phyloP scores from a whole-genome alignment of 805 yeast genomes.

The Yarrowia sp. region DNA sequence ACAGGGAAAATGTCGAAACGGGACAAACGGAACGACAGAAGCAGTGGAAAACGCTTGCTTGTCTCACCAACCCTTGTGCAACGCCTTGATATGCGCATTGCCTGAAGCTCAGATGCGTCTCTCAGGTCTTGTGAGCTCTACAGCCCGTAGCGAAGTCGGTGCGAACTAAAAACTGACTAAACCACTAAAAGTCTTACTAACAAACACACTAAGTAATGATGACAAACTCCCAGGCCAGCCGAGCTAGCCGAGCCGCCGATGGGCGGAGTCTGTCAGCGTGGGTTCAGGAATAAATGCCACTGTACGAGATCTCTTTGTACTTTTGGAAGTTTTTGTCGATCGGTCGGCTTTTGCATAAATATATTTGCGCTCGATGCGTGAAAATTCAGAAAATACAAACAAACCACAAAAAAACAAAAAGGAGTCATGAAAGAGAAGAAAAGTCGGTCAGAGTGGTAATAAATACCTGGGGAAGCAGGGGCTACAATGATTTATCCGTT shows the following conservation, averaged over 20 bases:
- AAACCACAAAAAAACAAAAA: too few relatives aligned
- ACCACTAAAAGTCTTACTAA: not conserved
- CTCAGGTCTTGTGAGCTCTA: not conserved
- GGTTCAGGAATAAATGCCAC: too few relatives aligned
- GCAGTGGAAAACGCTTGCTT: too few relatives aligned
- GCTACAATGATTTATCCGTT: too few relatives aligned
- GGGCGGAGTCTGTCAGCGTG: too few relatives aligned
- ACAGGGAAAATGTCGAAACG: not conserved
- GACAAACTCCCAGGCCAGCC: not conserved
- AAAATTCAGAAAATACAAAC: not conserved
- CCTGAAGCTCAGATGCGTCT: not conserved
- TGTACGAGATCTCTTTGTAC: not conserved
- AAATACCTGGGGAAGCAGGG: too few relatives aligned
- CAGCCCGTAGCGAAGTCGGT: not conserved
- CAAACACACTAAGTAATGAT: not conserved
- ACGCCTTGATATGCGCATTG: not conserved
- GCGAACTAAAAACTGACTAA: not conserved
- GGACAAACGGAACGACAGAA: too few relatives aligned
- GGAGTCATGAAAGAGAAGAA: not conserved
- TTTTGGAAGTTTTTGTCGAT: not conserved
- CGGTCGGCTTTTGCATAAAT: slow-evolving; percentile 1
- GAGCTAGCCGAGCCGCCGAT: not conserved
- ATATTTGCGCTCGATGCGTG: not conserved
- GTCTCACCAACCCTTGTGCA: too few relatives aligned
- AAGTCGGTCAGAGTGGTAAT: too few relatives aligned